These are phyloP conservation scores for Cocos nucifera DNA, from an alignment of 176 grass and related monocot species.

Conservation along the genomic window DNA sequence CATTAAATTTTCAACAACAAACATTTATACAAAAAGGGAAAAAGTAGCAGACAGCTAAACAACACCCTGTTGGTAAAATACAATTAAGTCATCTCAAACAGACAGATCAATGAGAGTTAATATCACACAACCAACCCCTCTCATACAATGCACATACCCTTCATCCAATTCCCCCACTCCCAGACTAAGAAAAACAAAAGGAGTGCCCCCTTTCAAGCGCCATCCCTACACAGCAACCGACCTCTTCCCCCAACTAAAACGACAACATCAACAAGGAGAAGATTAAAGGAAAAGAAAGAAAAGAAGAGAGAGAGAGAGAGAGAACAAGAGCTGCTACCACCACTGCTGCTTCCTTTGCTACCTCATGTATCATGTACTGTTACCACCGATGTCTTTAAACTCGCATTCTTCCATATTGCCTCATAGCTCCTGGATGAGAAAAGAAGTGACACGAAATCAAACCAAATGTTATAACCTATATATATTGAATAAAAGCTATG, in stretches of 20 bases:
- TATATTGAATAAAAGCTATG: too few relatives aligned
- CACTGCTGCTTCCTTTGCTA: neutral
- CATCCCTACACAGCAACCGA: neutral
- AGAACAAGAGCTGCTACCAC: constrained; percentile 5
- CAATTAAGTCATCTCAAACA: constrained; percentile 41
- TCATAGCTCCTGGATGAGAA: too few relatives aligned
- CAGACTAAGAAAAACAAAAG: neutral
- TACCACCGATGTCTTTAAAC: too few relatives aligned
- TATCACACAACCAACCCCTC: constrained; percentile 16
- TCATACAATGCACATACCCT: neutral
- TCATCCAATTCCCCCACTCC: constrained; percentile 25
- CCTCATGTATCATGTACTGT: too few relatives aligned
- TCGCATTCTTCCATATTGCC: too few relatives aligned
- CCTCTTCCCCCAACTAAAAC: neutral
- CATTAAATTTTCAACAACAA: constrained; percentile 12
- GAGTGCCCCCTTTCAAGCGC: constrained; percentile 6
- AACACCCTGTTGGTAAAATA: constrained; percentile 30
- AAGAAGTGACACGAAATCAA: too few relatives aligned
- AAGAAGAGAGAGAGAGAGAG: too few relatives aligned
- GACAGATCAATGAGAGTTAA: constrained; percentile 35
- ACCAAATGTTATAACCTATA: too few relatives aligned
- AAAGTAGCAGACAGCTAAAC: constrained; percentile 44
- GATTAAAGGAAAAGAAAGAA: neutral
- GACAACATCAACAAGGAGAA: constrained; percentile 4
- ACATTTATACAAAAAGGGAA: constrained; percentile 21